phyloP scores from a whole-genome alignment of 2,329 filamentous ascomycete species.

The Curvularia eragrostidis region DNA sequence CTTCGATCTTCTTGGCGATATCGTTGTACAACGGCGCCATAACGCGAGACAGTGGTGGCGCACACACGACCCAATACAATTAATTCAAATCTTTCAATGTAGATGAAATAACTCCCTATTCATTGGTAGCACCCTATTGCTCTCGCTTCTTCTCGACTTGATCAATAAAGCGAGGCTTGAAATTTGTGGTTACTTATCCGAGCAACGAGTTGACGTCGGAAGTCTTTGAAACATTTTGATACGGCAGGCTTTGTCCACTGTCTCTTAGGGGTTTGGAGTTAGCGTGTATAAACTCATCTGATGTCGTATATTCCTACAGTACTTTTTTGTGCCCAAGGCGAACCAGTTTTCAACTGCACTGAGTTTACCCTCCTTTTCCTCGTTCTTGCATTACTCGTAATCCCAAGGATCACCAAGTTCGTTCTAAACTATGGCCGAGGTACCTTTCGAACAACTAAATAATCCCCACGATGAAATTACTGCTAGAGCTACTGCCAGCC shows the following conservation, averaged over 20 bases:
- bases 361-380: not conserved
- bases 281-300: not conserved
- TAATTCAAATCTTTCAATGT: conserved; percentile 32
- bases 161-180: conserved; percentile 39
- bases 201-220: not conserved
- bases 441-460: conserved; percentile 24
- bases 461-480: conserved; percentile 19
- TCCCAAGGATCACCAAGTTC: not conserved
- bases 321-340: not conserved
- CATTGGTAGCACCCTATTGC: conserved; percentile 24
- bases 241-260: conserved; percentile 3
- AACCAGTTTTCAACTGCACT: not conserved
- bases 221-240: conserved; percentile 1
- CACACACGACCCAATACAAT: conserved; percentile 37
- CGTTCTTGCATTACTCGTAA: not conserved
- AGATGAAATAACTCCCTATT: conserved; percentile 28
- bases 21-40: conserved; percentile 40
- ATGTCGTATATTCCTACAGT: not conserved
- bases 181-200: conserved; percentile 26
- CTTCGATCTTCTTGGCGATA: conserved; percentile 46
- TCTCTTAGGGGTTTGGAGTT: not conserved
- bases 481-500: conserved; percentile 19
- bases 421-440: not conserved
- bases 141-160: conserved; percentile 16
- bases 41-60: conserved; percentile 31